Evolutionary conservation across 2,329 filamentous ascomycete genomes (phyloP).

Genomic region (Hypoxylon sp.): DNA sequence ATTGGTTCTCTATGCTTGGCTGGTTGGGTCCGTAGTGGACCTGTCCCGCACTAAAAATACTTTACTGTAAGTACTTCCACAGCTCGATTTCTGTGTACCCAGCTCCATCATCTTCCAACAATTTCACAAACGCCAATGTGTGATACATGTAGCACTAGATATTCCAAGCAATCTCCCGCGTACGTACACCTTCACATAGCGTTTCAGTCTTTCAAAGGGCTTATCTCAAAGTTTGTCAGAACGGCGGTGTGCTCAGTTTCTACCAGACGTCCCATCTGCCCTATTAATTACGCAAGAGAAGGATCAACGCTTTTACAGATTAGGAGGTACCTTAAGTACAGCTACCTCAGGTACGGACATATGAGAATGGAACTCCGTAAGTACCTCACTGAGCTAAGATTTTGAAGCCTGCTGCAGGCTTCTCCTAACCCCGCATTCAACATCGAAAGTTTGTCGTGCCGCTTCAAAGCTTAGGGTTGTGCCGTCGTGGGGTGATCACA

Average conservation of each 20-base stretch:
- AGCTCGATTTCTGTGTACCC: constrained; percentile 5
- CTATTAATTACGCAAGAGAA: constrained; percentile 1
- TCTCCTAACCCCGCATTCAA: constrained; percentile 38
- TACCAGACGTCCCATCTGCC: not conserved
- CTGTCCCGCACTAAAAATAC: constrained; percentile 15
- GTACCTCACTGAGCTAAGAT: constrained; percentile 18
- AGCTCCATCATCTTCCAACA: constrained; percentile 11
- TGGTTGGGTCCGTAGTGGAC: constrained; percentile 26
- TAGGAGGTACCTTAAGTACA: too few relatives aligned
- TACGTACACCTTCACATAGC: not conserved
- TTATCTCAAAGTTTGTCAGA: constrained; percentile 2
- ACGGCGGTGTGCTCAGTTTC: constrained; percentile 27
- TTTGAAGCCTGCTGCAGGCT: constrained; percentile 20
- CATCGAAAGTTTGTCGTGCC: constrained; percentile 20
- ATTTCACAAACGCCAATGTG: constrained; percentile 5
- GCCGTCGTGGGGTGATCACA: constrained; percentile 32
- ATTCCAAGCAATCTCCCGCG: not conserved
- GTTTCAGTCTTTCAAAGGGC: constrained; percentile 12
- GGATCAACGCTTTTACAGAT: constrained; percentile 9
- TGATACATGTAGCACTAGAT: constrained; percentile 6
- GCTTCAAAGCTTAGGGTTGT: constrained; percentile 13
- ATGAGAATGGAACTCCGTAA: constrained; percentile 29
- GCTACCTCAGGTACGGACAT: constrained; percentile 26
- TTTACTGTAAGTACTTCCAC: constrained; percentile 15
- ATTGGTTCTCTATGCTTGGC: constrained; percentile 26